Base-by-base conservation (phyloP, 805 yeast species). In the Saccharomycopsis synnaedendra region DNA sequence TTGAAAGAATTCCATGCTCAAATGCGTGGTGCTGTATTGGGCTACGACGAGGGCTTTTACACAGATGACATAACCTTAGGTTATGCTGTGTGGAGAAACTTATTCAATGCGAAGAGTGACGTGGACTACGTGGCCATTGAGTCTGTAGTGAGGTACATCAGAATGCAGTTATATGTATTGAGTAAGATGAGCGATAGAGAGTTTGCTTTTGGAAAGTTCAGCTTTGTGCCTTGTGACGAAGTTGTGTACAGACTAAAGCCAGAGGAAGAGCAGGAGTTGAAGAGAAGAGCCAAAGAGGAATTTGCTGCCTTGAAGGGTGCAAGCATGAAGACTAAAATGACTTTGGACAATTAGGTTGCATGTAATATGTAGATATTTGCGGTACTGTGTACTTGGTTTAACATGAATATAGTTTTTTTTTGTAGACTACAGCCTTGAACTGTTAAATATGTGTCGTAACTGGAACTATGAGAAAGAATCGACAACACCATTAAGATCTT, bases 1-100 rank as follows among this genome's bases (percentile, higher is more conserved):
- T 71, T 88, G 67, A 87, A 87, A 62, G 96, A 88, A 60, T 89
- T 85, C 65, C 86, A 89, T 58, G 72, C 87, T 10, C 97, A 90
- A 67, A 69, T 93, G 57, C 76, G 90, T 62, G 99, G 99, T 42
- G 73, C 84, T 39, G 82, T 89, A 2, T 78, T 88, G 57, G 82
- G 95, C 1, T 89, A 89, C 59, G 99, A 93, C 65, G 97, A 93
- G 66, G 97, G 90, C 0, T 72, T 93, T 44, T 76, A 75, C 52
- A 76, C 86, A 30, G 85, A 85, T 51, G 95, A 87, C 64, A 74
- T 80, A 28, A 80, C 86, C 1, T 64, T 85, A 48, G 93, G 89
- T 2, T 75, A 80, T 32, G 90, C 94, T 0, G 60, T 84, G 34
- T 85, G 94, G 94, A 80, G 98, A 72, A 93, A 93, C 62, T 66